These are phyloP conservation scores for Kwoniella sp. DNA, from an alignment of 768 basidiomycete species.

Conservation along the genomic window DNA sequence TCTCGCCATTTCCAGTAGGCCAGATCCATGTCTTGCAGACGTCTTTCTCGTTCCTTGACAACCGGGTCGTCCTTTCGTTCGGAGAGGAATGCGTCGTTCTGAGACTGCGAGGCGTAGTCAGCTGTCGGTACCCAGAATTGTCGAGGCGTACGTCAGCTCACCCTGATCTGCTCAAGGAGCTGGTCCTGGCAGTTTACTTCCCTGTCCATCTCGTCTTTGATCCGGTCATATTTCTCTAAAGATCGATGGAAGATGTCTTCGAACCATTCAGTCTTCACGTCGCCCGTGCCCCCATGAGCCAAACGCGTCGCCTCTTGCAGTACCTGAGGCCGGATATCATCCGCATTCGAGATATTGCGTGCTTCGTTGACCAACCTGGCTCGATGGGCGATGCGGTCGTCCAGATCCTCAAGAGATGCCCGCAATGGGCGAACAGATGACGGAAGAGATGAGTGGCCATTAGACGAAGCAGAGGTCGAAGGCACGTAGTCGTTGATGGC, in stretches of 20 bases:
- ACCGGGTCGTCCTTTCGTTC: conserved; percentile 76
- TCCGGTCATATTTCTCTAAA: conserved; percentile 77
- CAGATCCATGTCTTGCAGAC: conserved; percentile 76
- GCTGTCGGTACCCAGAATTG: not conserved
- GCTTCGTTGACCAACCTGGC: conserved; percentile 69
- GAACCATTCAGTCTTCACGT: conserved; percentile 83
- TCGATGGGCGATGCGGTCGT: conserved; percentile 68
- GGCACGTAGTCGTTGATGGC: conserved; percentile 48
- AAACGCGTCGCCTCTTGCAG: conserved; percentile 68
- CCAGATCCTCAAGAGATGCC: conserved; percentile 74
- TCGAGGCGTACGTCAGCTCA: conserved; percentile 49
- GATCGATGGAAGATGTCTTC: conserved; percentile 79
- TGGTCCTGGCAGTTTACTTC: conserved; percentile 67
- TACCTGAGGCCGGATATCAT: conserved; percentile 74
- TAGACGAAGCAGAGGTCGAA: conserved; percentile 59
- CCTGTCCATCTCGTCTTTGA: conserved; percentile 63
- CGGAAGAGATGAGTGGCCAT: conserved; percentile 33
- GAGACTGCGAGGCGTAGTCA: conserved; percentile 58
- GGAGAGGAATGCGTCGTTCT: conserved; percentile 73
- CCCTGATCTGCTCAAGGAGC: conserved; percentile 71
- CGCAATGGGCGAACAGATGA: conserved; percentile 46
- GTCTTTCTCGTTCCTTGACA: conserved; percentile 77
- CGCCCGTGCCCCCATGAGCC: conserved; percentile 61
- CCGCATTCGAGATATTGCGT: conserved; percentile 64
- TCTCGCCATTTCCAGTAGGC: conserved; percentile 88